Base-by-base conservation (phyloP, 1,284 basidiomycete genomes). In the Irpex rosettiformis region DNA sequence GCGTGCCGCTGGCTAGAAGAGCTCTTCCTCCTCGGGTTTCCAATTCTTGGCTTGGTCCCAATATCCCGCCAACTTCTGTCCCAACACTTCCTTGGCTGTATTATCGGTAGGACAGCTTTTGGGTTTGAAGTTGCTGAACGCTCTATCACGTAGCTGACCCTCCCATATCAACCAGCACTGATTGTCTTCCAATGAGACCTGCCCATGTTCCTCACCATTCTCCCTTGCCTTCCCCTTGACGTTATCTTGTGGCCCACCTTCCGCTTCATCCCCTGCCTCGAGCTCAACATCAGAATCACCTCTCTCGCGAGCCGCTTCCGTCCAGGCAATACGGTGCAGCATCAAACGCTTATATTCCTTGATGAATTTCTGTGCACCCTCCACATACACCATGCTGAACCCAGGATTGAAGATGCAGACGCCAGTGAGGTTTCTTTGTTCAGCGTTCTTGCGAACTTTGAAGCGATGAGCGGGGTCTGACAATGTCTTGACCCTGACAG, bases 361-460 rank as follows among this genome's bases (percentile, higher is more conserved):
- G 65, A 98, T 84, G 61, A 88, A 90, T 74, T 93, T 96, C 37
- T 82, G 76, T 0, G 91, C 90, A 24, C 97, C 97, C 72, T 99
- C 97, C 55, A 98, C 93, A 62, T 98, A 89, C 28, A 99, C 87
- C 72, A 99, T 80, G 62, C 85, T 89, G 79, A 98, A 98, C 28
- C 81, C 75, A 0, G 93, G 91, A 69, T 95, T 87, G 80, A 94
- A 95, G 66, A 98, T 88, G 66, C 89, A 91, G 22, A 96, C 76
- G 3, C 97, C 96, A 0, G 93, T 91, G 16, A 99, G 79, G 60
- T 85, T 87, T 70, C 89, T 80, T 72, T 98, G 94, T 70, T 96
- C 89, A 2, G 96, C 96, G 68, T 98, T 99, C 79, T 92, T 93
- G 61, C 92, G 86, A 43, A 98, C 92, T 77, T 99, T 99, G 82